These are phyloP conservation scores for Talaromyces rugulosus DNA, from an alignment of 2,329 filamentous ascomycete genomes.

Conservation along the genomic window DNA sequence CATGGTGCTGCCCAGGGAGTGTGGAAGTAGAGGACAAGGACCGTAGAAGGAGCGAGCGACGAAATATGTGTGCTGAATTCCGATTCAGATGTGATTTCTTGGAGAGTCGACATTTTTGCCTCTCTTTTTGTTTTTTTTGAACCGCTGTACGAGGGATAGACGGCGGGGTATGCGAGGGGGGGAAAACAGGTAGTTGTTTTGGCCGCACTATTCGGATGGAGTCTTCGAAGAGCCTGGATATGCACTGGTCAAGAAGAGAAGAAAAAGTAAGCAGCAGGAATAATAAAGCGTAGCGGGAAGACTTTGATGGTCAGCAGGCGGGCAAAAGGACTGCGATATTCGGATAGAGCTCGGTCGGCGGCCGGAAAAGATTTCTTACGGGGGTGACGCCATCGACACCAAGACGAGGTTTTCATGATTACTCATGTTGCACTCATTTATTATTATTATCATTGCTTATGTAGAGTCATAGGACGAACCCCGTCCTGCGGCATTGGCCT, in stretches of 20 bases:
- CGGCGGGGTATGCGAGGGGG: slow-evolving; percentile 56
- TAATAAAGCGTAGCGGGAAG: not conserved
- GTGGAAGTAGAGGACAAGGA: slow-evolving; percentile 89
- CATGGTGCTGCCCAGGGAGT: slow-evolving; percentile 96
- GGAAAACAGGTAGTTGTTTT: not conserved
- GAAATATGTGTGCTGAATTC: slow-evolving; percentile 68
- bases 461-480: not conserved
- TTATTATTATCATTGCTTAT: not conserved
- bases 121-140: not conserved
- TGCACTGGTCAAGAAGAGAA: not conserved
- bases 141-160: not conserved
- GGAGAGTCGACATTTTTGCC: slow-evolving; percentile 66
- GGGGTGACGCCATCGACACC: slow-evolving; percentile 15
- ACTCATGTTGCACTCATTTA: not conserved
- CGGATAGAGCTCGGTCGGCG: slow-evolving; percentile 2
- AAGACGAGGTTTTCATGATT: not conserved
- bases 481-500: not conserved
- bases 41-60: slow-evolving; percentile 62
- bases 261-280: not conserved
- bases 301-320: not conserved
- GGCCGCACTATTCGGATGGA: not conserved
- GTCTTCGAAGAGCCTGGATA: not conserved
- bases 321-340: not conserved
- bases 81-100: slow-evolving; percentile 68
- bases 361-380: slow-evolving; percentile 15